These are phyloP conservation scores for Obba rivulosa DNA, from an alignment of 768 basidiomycete genomes.

Conservation along the genomic window DNA sequence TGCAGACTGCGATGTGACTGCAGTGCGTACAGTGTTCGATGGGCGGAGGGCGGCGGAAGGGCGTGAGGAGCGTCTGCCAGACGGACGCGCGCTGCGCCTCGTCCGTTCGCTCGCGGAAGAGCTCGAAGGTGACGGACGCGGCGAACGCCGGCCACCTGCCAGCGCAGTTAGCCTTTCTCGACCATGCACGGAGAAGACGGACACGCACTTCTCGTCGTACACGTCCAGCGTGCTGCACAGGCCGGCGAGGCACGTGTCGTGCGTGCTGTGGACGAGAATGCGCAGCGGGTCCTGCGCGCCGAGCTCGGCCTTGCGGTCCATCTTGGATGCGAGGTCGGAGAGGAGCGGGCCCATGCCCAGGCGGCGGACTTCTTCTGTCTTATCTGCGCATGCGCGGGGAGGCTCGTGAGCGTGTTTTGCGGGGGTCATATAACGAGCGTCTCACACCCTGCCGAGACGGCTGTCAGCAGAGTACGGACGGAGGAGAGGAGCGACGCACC, in stretches of 20 bases:
- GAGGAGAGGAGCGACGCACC: conserved; percentile 20
- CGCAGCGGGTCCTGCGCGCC: conserved; percentile 47
- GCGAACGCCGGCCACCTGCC: conserved; percentile 75
- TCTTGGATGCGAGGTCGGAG: conserved; percentile 54
- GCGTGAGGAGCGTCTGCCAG: conserved; percentile 39
- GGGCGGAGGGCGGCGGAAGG: conserved; percentile 23
- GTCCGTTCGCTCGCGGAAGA: conserved; percentile 37
- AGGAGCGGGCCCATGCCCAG: conserved; percentile 77
- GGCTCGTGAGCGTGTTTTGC: background rate
- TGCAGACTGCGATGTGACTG: background rate
- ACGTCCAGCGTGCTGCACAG: conserved; percentile 62
- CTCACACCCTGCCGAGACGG: conserved; percentile 36
- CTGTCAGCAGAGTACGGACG: conserved; percentile 3
- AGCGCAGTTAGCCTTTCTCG: background rate
- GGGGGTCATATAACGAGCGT: conserved; percentile 2
- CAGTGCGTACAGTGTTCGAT: conserved; percentile 41
- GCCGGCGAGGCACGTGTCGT: conserved; percentile 68
- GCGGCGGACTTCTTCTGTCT: conserved; percentile 66
- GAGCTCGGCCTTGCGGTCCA: conserved; percentile 50
- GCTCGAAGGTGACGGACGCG: conserved; percentile 67
- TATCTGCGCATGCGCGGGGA: conserved; percentile 37
- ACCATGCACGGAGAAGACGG: background rate
- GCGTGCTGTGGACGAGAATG: conserved; percentile 64
- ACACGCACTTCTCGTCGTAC: conserved; percentile 59
- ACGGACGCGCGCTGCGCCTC: conserved; percentile 5